Base-by-base conservation (phyloP, 2,329 filamentous ascomycete species). In the Hypoxylon sp. region DNA sequence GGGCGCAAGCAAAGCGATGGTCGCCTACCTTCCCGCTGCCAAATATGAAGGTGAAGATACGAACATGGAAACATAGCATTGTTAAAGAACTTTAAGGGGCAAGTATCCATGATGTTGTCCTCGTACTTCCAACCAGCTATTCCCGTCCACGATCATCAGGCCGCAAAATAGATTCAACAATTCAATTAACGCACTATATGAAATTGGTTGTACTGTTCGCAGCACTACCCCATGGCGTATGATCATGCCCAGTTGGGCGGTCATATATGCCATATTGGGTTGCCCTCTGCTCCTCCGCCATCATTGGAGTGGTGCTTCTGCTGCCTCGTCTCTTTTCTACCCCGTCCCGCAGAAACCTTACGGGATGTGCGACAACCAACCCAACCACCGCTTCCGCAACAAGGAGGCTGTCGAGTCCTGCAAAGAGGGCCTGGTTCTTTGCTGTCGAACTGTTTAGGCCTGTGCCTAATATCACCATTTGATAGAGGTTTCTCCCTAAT, bases 1-100 rank as follows among this genome's bases (percentile, higher is more conserved):
- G 71, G 93, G 93, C 11, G 91, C 91, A 6, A 97, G 94, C 77
- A 97, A 97, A 79, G 91, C 90, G 56, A 78, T 90, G 76, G 87
- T 88, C n/a, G 87, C 84, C 28, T 90, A 87, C 70, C 79, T 89
- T 20, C 85, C 85, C 6, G 74, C 73, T 4, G 51, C 61, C 19
- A n/a, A n/a, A n/a, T n/a, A n/a, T n/a, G 34, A 34, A 28, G 51
- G 66, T 34, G 51, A 59, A 44, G 44, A 67, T 13, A 51, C 50
- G 26, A 30, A 39, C n/a, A 51, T 59, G 54, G 58, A 64, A 30
- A 59, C 55, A 17, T 66, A 50, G 24, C 43, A 53, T 13, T 26
- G 10, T 11, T 41, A n/a, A n/a, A n/a, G 17, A 20, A 20, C 5
- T 11, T 24, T 17, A 11, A 20, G 28, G n/a, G 22, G n/a, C n/a